A percentile compares a stretch with the other conserved stretches of the same genome.
phyloP scores from a whole-genome alignment of 2,329 filamentous ascomycete species.

The Arthrobotrys musiformis region DNA sequence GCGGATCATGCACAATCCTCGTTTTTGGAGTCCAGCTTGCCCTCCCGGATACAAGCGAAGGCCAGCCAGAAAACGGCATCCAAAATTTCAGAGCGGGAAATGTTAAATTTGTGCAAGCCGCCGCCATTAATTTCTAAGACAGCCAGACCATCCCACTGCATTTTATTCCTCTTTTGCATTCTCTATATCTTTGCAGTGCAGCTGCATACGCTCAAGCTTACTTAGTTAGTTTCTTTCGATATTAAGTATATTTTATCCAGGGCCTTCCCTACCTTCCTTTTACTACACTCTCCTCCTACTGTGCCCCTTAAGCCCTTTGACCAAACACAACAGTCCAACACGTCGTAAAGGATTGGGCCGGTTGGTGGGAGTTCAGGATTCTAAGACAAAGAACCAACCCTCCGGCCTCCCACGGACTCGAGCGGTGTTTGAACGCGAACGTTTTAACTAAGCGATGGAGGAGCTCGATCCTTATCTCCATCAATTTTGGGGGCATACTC shows the following conservation, averaged over 20 bases:
- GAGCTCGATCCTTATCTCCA: conserved; percentile 55
- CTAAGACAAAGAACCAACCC: conserved; percentile 54
- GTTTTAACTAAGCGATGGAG: conserved; percentile 54
- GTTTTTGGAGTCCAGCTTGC: conserved; percentile 44
- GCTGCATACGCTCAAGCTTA: conserved; percentile 38
- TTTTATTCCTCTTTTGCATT: conserved; percentile 44
- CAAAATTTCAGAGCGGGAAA: conserved; percentile 44
- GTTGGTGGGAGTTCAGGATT: conserved; percentile 53
- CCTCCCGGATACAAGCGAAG: conserved; percentile 53
- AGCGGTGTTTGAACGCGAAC: conserved; percentile 52
- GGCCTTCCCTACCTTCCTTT: conserved; percentile 44
- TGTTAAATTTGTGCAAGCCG: conserved; percentile 53
- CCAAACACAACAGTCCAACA: conserved; percentile 46
- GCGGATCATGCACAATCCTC: conserved; percentile 44
- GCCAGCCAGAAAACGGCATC: conserved; percentile 43
- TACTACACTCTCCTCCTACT: conserved; percentile 1
- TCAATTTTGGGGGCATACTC: conserved; percentile 43
- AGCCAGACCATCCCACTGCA: conserved; percentile 40
- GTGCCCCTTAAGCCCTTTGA: conserved; percentile 34
- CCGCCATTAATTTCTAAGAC: conserved; percentile 52
- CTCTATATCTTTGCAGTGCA: conserved; percentile 24
- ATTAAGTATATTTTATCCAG: conserved; percentile 48
- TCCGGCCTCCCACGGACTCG: conserved; percentile 54
- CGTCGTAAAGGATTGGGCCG: conserved; percentile 48
- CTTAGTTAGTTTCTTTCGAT: conserved; percentile 39